phyloP scores from a whole-genome alignment of 345 rosid species.

The Capsella bursapastoris region DNA sequence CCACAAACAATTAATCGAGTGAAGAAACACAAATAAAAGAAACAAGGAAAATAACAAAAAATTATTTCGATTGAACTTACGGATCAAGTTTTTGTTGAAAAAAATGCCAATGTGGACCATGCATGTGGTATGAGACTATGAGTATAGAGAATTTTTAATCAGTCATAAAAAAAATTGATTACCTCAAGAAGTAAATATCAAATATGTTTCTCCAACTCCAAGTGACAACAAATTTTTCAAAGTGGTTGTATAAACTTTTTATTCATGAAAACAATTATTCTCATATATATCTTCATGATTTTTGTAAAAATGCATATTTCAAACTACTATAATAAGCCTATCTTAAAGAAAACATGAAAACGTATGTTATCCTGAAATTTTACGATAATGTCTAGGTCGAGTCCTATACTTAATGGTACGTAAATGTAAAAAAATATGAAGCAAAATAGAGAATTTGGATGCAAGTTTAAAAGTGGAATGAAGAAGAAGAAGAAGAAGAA shows the following conservation, averaged over 20 bases:
- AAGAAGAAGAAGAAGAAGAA: background rate
- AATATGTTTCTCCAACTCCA: background rate
- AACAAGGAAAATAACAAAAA: background rate
- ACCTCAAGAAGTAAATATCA: background rate
- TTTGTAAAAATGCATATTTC: background rate
- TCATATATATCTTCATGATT: background rate
- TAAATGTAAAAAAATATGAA: background rate
- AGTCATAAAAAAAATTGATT: background rate
- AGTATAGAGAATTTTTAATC: background rate
- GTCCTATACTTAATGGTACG: background rate
- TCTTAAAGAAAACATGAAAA: background rate
- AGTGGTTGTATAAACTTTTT: background rate
- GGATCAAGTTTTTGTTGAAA: conserved; percentile 20
- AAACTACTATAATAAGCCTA: background rate
- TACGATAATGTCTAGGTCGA: background rate
- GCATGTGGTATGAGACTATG: background rate
- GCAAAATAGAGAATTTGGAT: background rate
- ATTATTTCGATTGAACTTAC: background rate
- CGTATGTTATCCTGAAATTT: background rate
- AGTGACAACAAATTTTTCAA: background rate
- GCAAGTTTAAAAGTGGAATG: background rate
- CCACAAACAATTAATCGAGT: background rate
- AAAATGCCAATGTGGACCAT: conserved; percentile 6
- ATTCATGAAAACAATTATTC: background rate
- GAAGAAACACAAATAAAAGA: background rate